These are phyloP conservation scores for Stentor roeselii DNA, from an alignment of 73 alveolate genomes.

Conservation along the genomic window DNA sequence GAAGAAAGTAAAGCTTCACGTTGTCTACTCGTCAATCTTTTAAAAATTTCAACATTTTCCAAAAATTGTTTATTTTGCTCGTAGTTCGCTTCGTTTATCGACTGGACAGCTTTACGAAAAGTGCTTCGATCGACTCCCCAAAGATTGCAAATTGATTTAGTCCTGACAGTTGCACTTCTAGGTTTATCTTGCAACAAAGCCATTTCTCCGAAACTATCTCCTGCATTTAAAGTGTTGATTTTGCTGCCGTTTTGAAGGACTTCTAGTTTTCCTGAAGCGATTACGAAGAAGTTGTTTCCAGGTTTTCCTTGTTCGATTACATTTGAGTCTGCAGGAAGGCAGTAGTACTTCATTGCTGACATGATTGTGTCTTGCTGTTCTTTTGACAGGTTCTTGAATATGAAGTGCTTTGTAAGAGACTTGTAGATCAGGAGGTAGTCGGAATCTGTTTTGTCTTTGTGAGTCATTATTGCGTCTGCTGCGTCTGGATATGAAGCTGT, in stretches of 20 bases:
- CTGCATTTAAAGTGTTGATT: neutral
- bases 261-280: slow-evolving; percentile 1
- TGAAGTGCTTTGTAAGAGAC: no score
- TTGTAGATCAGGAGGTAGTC: no score
- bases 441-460: no score
- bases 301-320: no score
- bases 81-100: neutral
- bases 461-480: no score
- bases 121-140: neutral
- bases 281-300: no score
- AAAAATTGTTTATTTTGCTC: neutral
- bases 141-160: neutral
- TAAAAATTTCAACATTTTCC: neutral
- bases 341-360: no score
- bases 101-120: slow-evolving; percentile 1
- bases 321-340: no score
- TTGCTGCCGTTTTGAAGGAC: neutral
- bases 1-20: slow-evolving; percentile 21
- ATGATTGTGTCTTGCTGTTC: no score
- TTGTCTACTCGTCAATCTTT: neutral
- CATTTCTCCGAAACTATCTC: neutral
- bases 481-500: no score
- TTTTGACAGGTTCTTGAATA: no score
- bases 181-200: neutral
- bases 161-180: neutral